Conservation (phyloP, 257 asterid genomes). For the Nicotiana tabacum region DNA sequence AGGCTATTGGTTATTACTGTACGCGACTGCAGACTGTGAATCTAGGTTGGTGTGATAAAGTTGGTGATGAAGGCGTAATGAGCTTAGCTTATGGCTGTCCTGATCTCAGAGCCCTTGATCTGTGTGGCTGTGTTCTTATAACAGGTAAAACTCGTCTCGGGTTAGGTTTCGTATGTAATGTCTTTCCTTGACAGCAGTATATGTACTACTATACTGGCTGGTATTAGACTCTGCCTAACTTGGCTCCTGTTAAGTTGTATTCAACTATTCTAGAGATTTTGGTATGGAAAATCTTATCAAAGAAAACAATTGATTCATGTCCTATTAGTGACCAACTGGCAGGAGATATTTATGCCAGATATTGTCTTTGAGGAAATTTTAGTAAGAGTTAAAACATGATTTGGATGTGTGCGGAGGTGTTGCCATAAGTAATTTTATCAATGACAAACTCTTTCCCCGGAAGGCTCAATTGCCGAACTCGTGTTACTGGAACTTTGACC, state of each 20-base stretch:
- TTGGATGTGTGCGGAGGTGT: background rate
- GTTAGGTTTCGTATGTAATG: background rate
- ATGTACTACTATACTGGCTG: background rate
- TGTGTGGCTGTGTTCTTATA: conserved; percentile 91
- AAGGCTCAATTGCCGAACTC: background rate
- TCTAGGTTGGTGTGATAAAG: conserved; percentile 95
- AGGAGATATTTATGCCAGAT: background rate
- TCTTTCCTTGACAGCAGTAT: background rate
- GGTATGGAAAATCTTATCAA: background rate
- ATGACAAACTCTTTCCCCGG: background rate
- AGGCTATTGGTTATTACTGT: conserved; percentile 90
- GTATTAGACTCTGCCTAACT: background rate
- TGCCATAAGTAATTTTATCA: background rate
- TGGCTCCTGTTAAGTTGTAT: background rate
- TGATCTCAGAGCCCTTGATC: conserved; percentile 72
- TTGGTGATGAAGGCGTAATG: conserved; percentile 86
- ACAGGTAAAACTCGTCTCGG: conserved; percentile 46
- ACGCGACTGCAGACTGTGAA: conserved; percentile 66
- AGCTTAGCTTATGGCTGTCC: conserved; percentile 97
- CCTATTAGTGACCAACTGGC: background rate
- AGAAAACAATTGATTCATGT: background rate
- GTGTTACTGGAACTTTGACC: background rate
- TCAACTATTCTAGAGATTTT: background rate
- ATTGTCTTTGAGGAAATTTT: background rate
- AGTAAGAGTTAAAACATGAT: background rate